Percentiles rank a stretch among this genome's conserved stretches.
phyloP scores from a whole-genome alignment of 202 grass and related monocot species.

The Bolboschoenoplectus hybrid region DNA sequence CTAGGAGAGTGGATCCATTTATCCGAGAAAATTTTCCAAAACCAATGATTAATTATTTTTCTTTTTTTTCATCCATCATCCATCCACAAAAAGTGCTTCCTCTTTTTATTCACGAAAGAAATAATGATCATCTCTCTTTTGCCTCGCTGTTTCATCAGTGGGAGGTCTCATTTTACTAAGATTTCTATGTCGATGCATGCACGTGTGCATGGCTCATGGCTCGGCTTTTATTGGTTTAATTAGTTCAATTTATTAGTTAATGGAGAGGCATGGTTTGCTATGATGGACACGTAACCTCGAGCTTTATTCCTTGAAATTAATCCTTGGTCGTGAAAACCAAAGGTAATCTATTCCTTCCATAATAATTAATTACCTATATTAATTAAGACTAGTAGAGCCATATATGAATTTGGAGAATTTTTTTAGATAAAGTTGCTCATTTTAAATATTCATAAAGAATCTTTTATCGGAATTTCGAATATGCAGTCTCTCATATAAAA shows the following conservation, averaged over 20 bases:
- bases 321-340: slow-evolving; percentile 30
- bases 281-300: slow-evolving; percentile 36
- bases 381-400: too few species aligned
- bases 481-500: too few species aligned
- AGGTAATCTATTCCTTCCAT: background rate
- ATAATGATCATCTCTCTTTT: slow-evolving; percentile 28
- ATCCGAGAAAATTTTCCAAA: slow-evolving; percentile 36
- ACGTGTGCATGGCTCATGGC: slow-evolving; percentile 48
- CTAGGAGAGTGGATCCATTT: background rate
- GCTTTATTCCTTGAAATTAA: slow-evolving; percentile 30
- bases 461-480: too few species aligned
- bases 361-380: background rate
- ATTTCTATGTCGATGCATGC: slow-evolving; percentile 40
- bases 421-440: too few species aligned
- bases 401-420: too few species aligned
- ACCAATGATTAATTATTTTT: slow-evolving; percentile 31
- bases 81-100: background rate
- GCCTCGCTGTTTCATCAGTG: slow-evolving; percentile 36
- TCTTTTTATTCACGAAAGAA: slow-evolving; percentile 5
- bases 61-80: background rate
- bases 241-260: slow-evolving; percentile 14
- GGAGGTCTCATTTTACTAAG: slow-evolving; percentile 21
- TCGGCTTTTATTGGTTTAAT: slow-evolving; percentile 26
- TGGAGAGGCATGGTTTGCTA: background rate
- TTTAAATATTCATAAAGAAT: too few species aligned